phyloP scores from a whole-genome alignment of 2,329 filamentous ascomycete species.

The Balansia obtecta region DNA sequence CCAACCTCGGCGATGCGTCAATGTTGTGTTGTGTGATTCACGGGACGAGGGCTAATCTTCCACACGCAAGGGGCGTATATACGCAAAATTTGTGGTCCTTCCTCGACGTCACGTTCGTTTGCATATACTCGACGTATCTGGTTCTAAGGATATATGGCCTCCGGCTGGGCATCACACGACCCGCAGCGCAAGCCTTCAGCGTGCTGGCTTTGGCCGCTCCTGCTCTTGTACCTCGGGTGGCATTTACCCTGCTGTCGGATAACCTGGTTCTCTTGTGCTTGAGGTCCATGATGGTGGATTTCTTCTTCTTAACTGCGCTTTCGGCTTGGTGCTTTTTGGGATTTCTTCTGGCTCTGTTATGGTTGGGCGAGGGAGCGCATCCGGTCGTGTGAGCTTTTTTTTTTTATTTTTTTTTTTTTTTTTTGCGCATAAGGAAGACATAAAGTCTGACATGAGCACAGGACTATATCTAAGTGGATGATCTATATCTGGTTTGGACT shows the following conservation, averaged over 20 bases:
- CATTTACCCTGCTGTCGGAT: slow-evolving; percentile 72
- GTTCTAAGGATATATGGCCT: slow-evolving; percentile 54
- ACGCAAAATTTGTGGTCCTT: slow-evolving; percentile 86
- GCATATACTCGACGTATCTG: slow-evolving; percentile 59
- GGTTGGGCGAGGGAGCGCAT: slow-evolving; percentile 57
- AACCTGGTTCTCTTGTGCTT: slow-evolving; percentile 75
- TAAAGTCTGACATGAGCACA: slow-evolving; percentile 12
- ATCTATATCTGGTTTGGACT: slow-evolving; percentile 87
- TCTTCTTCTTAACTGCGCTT: slow-evolving; percentile 62
- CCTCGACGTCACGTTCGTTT: slow-evolving; percentile 65
- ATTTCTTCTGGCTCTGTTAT: slow-evolving; percentile 66
- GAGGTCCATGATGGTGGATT: slow-evolving; percentile 76
- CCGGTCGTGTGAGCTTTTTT: slow-evolving; percentile 35
- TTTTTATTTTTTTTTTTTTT: too few relatives aligned
- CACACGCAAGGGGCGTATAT: slow-evolving; percentile 53
- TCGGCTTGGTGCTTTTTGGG: slow-evolving; percentile 76
- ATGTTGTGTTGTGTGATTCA: not conserved
- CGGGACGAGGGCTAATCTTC: not conserved
- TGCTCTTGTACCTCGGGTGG: slow-evolving; percentile 63
- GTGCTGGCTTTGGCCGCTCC: slow-evolving; percentile 70
- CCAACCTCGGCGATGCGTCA: not conserved
- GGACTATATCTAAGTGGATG: slow-evolving; percentile 79
- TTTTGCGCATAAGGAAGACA: too few relatives aligned
- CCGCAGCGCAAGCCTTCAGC: slow-evolving; percentile 58
- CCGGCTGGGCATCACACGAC: slow-evolving; percentile 31